phyloP scores from a whole-genome alignment of 1,139 yeast species.

The Groenewaldozyma auringiensis region DNA sequence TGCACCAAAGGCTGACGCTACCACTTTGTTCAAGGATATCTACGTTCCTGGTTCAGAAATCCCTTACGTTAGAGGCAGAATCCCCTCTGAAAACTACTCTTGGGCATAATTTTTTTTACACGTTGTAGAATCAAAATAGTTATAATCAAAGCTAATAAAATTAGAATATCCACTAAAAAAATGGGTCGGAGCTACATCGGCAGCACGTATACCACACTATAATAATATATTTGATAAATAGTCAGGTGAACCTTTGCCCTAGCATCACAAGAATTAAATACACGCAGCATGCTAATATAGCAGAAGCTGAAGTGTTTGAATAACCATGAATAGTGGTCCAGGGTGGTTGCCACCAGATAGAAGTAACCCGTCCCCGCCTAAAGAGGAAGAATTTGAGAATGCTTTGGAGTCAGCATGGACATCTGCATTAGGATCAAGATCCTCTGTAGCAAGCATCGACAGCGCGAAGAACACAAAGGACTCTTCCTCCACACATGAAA shows the following conservation, averaged over 20 bases:
- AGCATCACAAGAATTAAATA: too few species aligned
- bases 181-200: too few species aligned
- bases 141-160: too few species aligned
- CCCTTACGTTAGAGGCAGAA: constrained; percentile 92
- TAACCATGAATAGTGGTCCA: too few species aligned
- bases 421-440: background rate
- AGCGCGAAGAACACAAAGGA: background rate
- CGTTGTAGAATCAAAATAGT: background rate
- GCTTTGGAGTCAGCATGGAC: background rate
- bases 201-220: too few species aligned
- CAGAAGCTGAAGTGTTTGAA: too few species aligned
- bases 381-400: background rate
- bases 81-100: constrained; percentile 60
- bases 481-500: too few species aligned
- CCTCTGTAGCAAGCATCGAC: background rate
- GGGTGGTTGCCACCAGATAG: too few species aligned
- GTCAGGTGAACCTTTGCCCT: too few species aligned
- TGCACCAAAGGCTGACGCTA: constrained; percentile 93
- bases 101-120: background rate
- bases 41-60: constrained; percentile 92
- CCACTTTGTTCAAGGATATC: constrained; percentile 91
- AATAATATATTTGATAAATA: too few species aligned
- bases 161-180: background rate
- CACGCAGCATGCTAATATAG: too few species aligned
- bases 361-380: background rate